Conservation (phyloP, 805 yeast species). For the Sugiyamaella qingdaonensis region DNA sequence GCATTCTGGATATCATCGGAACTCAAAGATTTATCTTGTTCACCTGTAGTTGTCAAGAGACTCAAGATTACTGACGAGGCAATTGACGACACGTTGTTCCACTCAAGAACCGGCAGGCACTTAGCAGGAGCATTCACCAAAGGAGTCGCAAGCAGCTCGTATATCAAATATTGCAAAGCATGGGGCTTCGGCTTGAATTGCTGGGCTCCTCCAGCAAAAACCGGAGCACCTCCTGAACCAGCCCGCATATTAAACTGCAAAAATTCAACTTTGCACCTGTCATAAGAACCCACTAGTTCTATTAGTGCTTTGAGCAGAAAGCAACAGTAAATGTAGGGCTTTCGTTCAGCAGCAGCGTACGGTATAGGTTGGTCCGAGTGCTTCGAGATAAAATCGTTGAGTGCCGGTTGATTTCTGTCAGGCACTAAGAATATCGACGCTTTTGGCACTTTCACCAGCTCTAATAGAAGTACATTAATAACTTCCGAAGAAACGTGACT, state of each 20-base stretch:
- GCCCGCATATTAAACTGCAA: slow-evolving; percentile 66
- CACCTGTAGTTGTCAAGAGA: slow-evolving; percentile 57
- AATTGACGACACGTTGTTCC: slow-evolving; percentile 51
- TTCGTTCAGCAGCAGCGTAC: slow-evolving; percentile 37
- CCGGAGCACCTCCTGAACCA: slow-evolving; percentile 25
- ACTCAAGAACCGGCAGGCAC: slow-evolving; percentile 33
- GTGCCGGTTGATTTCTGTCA: slow-evolving; percentile 19
- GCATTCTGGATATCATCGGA: slow-evolving; percentile 41
- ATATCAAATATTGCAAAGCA: slow-evolving; percentile 69
- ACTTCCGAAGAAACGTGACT: slow-evolving; percentile 46
- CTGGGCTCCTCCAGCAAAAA: slow-evolving; percentile 5
- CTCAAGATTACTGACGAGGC: slow-evolving; percentile 60
- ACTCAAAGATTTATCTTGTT: slow-evolving; percentile 32
- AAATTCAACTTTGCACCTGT: slow-evolving; percentile 76
- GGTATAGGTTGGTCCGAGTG: slow-evolving; percentile 12
- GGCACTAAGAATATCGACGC: slow-evolving; percentile 35
- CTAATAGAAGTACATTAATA: slow-evolving; percentile 57
- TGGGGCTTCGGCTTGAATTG: slow-evolving; percentile 65
- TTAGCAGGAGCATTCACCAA: slow-evolving; percentile 31
- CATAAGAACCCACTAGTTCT: slow-evolving; percentile 74
- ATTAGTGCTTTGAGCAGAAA: slow-evolving; percentile 64
- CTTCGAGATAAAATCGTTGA: slow-evolving; percentile 9
- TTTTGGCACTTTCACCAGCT: slow-evolving; percentile 50
- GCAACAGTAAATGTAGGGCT: slow-evolving; percentile 58
- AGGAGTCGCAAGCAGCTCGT: slow-evolving; percentile 58